Evolutionary conservation across 1,139 yeast species (phyloP).

Genomic region (Suhomyces kunorum): DNA sequence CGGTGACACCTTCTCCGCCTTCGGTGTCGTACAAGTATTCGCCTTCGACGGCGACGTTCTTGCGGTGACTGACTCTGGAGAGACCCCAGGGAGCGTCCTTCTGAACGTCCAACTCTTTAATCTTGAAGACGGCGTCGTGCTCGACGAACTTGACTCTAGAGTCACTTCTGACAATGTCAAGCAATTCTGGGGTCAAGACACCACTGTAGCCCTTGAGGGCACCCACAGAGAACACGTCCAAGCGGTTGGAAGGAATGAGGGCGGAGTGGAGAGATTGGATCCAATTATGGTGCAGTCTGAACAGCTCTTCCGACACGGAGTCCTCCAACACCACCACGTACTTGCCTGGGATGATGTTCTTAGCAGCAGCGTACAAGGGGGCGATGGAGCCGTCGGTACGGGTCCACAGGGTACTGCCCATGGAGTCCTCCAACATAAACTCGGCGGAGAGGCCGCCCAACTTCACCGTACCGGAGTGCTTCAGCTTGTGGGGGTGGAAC

Average conservation of each 20-base stretch:
- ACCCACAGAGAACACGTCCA: conserved; percentile 29
- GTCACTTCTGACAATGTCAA: conserved; percentile 29
- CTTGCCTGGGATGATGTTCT: conserved; percentile 21
- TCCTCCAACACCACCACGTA: conserved; percentile 41
- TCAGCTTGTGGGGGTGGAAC: background rate
- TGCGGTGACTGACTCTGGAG: conserved; percentile 37
- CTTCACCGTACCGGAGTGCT: background rate
- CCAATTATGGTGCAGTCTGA: conserved; percentile 12
- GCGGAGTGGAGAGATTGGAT: conserved; percentile 4
- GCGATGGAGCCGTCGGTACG: conserved; percentile 3
- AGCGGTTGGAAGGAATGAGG: conserved; percentile 3
- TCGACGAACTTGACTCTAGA: conserved; percentile 40
- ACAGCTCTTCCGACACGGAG: conserved; percentile 23
- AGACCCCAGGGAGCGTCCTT: conserved; percentile 47
- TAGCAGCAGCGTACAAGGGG: conserved; percentile 10
- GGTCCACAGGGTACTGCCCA: background rate
- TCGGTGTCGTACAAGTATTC: conserved; percentile 39
- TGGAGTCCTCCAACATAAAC: background rate
- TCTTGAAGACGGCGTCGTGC: conserved; percentile 34
- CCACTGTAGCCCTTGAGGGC: conserved; percentile 38
- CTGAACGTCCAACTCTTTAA: conserved; percentile 39
- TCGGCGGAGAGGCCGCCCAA: background rate
- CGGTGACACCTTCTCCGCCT: conserved; percentile 47
- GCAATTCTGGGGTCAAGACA: conserved; percentile 30
- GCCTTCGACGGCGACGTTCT: conserved; percentile 15